Percentiles rank a stretch among this genome's conserved stretches.
Conservation (phyloP, 73 alveolate genomes). For the Paramecium biaurelia region DNA sequence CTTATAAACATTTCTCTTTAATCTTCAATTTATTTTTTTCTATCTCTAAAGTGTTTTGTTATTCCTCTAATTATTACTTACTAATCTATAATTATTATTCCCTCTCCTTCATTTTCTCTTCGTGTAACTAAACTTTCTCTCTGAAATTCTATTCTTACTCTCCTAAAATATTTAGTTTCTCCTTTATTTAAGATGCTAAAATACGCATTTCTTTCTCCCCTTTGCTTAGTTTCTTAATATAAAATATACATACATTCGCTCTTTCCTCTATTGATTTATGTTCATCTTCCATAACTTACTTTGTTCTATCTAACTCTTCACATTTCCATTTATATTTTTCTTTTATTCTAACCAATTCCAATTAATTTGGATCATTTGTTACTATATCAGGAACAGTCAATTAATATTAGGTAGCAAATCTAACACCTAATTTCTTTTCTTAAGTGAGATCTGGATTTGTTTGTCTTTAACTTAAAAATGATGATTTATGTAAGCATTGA, state of each 20-base stretch:
- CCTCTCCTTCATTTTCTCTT: not conserved
- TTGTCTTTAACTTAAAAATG: constrained; percentile 13
- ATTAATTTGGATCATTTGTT: not conserved
- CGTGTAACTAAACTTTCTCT: not conserved
- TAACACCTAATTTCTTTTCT: not conserved
- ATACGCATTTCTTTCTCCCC: not conserved
- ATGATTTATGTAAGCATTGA: not conserved
- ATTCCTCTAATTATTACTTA: not conserved
- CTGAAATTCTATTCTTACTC: not conserved
- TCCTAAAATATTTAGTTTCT: not conserved
- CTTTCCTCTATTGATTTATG: not conserved
- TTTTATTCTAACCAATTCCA: not conserved
- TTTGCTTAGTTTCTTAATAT: constrained; percentile 12
- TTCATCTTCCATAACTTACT: not conserved
- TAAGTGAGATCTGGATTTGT: not conserved
- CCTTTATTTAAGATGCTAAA: not conserved
- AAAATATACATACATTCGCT: not conserved
- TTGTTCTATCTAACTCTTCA: constrained; percentile 15
- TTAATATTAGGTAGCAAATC: constrained; percentile 33
- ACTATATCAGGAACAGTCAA: not conserved
- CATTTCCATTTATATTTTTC: constrained; percentile 47
- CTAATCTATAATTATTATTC: not conserved
- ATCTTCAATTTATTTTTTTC: not conserved
- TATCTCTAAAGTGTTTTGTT: not conserved
- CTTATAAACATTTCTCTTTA: not conserved